These are phyloP conservation scores for Fragilariopsis cylindrus DNA, from an alignment of 108 stramenopile species.

Conservation along the genomic window DNA sequence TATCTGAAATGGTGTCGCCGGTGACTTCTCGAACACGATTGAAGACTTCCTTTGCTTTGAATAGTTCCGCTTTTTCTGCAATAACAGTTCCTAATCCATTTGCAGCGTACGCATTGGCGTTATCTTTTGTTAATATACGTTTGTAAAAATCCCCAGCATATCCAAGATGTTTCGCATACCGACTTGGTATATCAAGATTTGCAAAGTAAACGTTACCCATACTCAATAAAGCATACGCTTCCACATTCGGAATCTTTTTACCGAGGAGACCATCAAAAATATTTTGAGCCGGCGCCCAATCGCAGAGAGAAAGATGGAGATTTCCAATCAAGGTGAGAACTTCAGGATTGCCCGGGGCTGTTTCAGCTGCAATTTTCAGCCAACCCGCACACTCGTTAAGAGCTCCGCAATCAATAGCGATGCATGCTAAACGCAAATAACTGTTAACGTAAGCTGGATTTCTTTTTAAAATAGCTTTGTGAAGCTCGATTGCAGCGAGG, in stretches of 20 bases:
- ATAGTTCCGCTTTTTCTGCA: slow-evolving; percentile 85
- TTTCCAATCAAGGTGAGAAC: slow-evolving; percentile 89
- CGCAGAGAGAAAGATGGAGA: slow-evolving; percentile 82
- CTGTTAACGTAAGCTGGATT: slow-evolving; percentile 87
- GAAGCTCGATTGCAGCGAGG: slow-evolving; percentile 79
- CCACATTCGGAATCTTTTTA: slow-evolving; percentile 77
- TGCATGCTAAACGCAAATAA: slow-evolving; percentile 83
- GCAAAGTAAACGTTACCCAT: slow-evolving; percentile 89
- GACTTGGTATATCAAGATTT: slow-evolving; percentile 62
- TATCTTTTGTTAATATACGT: slow-evolving; percentile 74
- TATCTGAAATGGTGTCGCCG: slow-evolving; percentile 79
- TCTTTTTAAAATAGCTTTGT: slow-evolving; percentile 83
- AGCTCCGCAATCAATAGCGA: slow-evolving; percentile 84
- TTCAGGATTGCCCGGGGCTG: slow-evolving; percentile 84
- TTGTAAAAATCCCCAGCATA: slow-evolving; percentile 82
- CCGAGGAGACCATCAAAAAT: slow-evolving; percentile 81
- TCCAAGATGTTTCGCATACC: slow-evolving; percentile 74
- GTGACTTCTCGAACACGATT: slow-evolving; percentile 85
- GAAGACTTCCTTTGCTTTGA: slow-evolving; percentile 87
- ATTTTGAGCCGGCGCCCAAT: slow-evolving; percentile 82
- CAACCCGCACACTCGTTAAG: slow-evolving; percentile 85
- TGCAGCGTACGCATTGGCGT: slow-evolving; percentile 89
- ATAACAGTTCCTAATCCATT: slow-evolving; percentile 86
- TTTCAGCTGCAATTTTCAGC: slow-evolving; percentile 82
- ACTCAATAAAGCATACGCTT: slow-evolving; percentile 83